phyloP scores from a whole-genome alignment of 2,329 filamentous ascomycete species.

The Rachicladosporium sp. region DNA sequence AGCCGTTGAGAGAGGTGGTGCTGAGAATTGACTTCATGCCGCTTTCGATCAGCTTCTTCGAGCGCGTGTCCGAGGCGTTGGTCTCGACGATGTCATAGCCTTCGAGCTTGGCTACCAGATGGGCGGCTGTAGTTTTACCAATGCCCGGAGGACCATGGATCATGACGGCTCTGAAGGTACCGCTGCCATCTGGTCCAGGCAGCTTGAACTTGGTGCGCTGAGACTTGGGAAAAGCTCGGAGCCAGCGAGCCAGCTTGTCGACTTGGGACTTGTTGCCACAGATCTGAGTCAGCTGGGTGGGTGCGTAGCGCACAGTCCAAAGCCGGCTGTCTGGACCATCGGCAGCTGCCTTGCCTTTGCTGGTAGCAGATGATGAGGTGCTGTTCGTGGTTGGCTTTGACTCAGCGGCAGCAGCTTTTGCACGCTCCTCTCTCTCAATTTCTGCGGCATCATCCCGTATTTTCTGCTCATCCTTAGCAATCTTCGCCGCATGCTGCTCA shows the following conservation, averaged over 20 bases:
- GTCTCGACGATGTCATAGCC: conserved; percentile 90
- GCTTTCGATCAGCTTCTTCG: conserved; percentile 86
- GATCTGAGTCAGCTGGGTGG: conserved; percentile 71
- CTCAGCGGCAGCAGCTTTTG: conserved; percentile 28
- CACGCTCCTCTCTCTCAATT: conserved; percentile 67
- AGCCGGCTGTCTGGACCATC: conserved; percentile 48
- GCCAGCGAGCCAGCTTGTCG: conserved; percentile 80
- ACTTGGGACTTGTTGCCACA: conserved; percentile 89
- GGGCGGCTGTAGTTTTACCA: conserved; percentile 92
- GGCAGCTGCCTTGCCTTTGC: conserved; percentile 24
- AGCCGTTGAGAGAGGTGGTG: conserved; percentile 84
- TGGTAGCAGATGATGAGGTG: conserved; percentile 24
- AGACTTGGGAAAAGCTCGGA: conserved; percentile 67
- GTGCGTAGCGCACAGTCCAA: conserved; percentile 93
- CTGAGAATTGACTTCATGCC: conserved; percentile 84
- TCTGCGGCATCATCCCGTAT: conserved; percentile 68
- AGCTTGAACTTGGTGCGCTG: conserved; percentile 72
- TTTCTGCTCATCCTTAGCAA: conserved; percentile 71
- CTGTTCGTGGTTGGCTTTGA: conserved; percentile 26
- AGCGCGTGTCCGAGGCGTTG: conserved; percentile 90
- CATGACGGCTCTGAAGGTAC: conserved; percentile 77
- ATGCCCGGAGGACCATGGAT: conserved; percentile 92
- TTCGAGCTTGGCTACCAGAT: conserved; percentile 83
- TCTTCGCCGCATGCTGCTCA: conserved; percentile 73
- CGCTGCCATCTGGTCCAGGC: conserved; percentile 72